Base-by-base conservation (phyloP, 352 stramenopile genomes). In the Phytophthora kernoviae region DNA sequence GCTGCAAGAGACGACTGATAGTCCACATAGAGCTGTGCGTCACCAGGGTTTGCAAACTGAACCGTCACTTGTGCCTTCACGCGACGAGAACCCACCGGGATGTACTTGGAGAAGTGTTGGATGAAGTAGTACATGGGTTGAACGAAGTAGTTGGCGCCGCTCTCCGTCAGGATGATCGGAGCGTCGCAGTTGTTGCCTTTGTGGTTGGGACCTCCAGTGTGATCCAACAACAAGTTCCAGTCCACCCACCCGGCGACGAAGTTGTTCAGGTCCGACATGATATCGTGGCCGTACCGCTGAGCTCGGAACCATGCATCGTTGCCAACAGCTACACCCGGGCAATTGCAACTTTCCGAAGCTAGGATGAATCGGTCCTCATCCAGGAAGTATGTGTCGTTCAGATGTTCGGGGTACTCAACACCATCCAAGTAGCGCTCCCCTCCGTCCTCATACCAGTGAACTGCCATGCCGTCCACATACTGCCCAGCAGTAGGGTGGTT, bases 101-200 rank as follows among this genome's bases (percentile, higher is more conserved):
- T 79, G 64, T 87, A 97, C 50, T 85, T 84, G 37, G 84, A 94
- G 50, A 96, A 91, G 68, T 96, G 90, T 58, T 91, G 84, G 58
- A 97, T 90, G 53, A 93, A 93, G 67, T 96, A 94, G 65, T 86
- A 97, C 77, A 95, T 91, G 0, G 88, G 87, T 58, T 97, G 85
- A 12, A 95, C 61, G 34, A 68, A 77, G 61, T 81, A 93, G 68
- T 85, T 69, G 49, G 68, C 54, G 15, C 68, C 80, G n/a, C 65
- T 65, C 46, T 89, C 69, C 10, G 77, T 73, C 24, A 94, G 14
- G 27, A 15, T 30, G 36, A 64, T 56, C 15, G 71, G 71, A 1
- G 71, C 67, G 21, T 82, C 73, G 43, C 80, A 90, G 27, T 78
- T 72, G 70, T 94, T 94, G 37, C 71, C 71, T 56, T 88, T 57